Evolutionary conservation across 2,329 filamentous ascomycete species (phyloP), one percentile per base, ranked within the genome.

Genomic region (Aspergillus versicolor): DNA sequence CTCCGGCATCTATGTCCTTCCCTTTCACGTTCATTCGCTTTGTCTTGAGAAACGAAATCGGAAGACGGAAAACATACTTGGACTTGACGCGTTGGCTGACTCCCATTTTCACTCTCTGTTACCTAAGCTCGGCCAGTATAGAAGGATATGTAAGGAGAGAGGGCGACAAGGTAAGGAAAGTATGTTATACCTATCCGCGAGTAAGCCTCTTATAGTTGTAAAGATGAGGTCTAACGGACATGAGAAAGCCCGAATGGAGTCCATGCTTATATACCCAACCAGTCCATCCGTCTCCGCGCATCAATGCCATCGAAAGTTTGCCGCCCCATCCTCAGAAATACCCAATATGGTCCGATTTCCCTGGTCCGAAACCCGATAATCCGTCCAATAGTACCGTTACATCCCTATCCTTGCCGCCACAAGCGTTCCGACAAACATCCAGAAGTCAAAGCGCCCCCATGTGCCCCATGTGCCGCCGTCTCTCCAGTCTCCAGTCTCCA

Each of bases 61-160:
- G 54, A 22, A 67, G 54, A 52, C 48, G 58, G 21, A 64, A 57
- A 51, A 65, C 54, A 52, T 60, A 62, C 27, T 61, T 65, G 55
- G 65, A 44, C 24, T 61, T 65, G 59, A 67, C 52, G 24, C 60
- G 62, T 37, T 54, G 59, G 43, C 53, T 59, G 48, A 61, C 57
- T 13, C 63, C 59, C 64, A 65, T 65, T 44, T 59, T 34, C 47
- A 13, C 45, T 57, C 41, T 53, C 41, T 19, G 17, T 32, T 37
- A 11, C 24, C 13, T 27, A 22, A 30, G 43, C 22, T 34, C 11
- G 9, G 24, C 9, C 43, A 19, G 27, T 58, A 42, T 46, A 42
- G n/a, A 44, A 52, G 37, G 30, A n/a, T 17, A 34, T 37, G 24
- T 42, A 24, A 13, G 11, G 12, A 27, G 4, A 4, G 9, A 40